Evolutionary conservation across 768 basidiomycete genomes (phyloP), one percentile per base, ranked within the genome.

Genomic region (Leucogyrophana mollusca): DNA sequence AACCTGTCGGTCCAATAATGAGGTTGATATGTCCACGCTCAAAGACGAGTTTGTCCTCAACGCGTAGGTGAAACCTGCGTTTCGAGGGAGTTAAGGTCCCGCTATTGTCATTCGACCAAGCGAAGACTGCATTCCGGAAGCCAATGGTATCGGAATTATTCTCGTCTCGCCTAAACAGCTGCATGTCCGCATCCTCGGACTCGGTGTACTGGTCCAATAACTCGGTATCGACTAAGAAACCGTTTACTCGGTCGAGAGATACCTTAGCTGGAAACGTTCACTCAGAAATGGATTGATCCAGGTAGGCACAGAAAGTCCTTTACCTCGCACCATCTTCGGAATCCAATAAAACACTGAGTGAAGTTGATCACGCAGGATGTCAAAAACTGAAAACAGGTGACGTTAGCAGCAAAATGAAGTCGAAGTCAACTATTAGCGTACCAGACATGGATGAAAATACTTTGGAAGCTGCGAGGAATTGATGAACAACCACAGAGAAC

Each of bases 1-100:
- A 75, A 1, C 71, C 71, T 37, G 80, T 82, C 8, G 79, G 76
- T 0, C 82, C 82, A 27, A 83, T 65, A 7, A 84, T 73, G 40
- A 82, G 63, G 51, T 83, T 83, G 43, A 81, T 71, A 45, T 64
- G 54, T 10, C 74, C 74, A 9, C 60, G 69, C 51, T 71, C 71
- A 70, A 86, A 86, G 4, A 71, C 39, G 1, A 85, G 53, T 35
- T 82, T 75, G 18, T 69, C 80, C 0, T 74, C 67, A 36, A 84
- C 66, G 13, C 60, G 62, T 4, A 85, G 71, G 14, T 58, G 56
- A 60, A 80, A 84, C 36, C 59, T 69, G 18, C 78, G 69, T 30
- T 68, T 46, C 13, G 37, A 32, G 9, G 45, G 45, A 23, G 45
- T 46, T 9, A 30, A 20, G 11, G 45, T 20, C 4, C 45, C 37